These are phyloP conservation scores for Berberis vulgaris DNA, from an alignment of 164 flowering plant species.

Conservation along the genomic window DNA sequence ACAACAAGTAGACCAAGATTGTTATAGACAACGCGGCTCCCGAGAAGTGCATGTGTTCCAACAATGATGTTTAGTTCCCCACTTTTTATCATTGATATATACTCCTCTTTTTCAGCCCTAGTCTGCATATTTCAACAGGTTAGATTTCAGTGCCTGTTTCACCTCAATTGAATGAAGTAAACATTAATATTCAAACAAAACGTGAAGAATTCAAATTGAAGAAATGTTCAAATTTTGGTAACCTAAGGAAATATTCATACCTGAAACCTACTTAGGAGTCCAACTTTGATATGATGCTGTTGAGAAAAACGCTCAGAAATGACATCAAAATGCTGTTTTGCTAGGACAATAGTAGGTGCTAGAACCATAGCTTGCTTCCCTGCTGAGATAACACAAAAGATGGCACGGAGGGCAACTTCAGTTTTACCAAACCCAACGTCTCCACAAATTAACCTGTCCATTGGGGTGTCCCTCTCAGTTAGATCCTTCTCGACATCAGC, in stretches of 20 bases:
- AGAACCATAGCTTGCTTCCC: constrained; percentile 97
- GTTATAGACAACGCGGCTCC: constrained; percentile 80
- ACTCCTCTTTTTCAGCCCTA: constrained; percentile 77
- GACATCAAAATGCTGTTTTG: constrained; percentile 92
- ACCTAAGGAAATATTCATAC: constrained; percentile 22
- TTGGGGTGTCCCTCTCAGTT: constrained; percentile 92
- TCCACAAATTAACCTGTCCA: constrained; percentile 96
- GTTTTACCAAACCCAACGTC: constrained; percentile 99
- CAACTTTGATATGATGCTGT: constrained; percentile 60
- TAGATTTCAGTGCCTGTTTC: not conserved
- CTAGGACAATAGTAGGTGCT: constrained; percentile 96
- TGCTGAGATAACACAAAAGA: constrained; percentile 77
- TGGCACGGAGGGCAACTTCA: constrained; percentile 95
- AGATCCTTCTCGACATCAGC: constrained; percentile 85
- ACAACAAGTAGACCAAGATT: constrained; percentile 93
- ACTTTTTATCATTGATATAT: constrained; percentile 59
- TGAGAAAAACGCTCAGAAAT: constrained; percentile 70
- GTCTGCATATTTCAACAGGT: constrained; percentile 40
- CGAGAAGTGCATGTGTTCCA: constrained; percentile 97
- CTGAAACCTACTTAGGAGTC: constrained; percentile 96
- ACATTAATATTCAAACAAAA: no score
- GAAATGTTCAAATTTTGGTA: not conserved
- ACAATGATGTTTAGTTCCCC: constrained; percentile 79
- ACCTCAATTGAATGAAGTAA: not conserved
- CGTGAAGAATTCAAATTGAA: not conserved